phyloP scores from a whole-genome alignment of 1,284 basidiomycete genomes.

The Moesziomyces globuligerus region DNA sequence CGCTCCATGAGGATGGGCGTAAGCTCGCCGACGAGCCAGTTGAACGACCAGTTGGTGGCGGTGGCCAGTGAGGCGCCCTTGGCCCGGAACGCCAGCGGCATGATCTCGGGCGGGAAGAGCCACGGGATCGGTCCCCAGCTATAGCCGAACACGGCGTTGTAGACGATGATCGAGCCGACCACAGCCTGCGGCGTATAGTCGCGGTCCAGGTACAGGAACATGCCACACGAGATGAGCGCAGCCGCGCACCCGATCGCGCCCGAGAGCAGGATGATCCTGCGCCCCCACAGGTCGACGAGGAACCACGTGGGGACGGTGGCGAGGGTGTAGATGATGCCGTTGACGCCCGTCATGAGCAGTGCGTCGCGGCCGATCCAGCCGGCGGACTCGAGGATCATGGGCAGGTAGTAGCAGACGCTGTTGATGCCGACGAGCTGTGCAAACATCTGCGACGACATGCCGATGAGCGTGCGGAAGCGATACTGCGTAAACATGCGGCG shows the following conservation, averaged over 20 bases:
- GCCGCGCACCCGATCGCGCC: conserved; percentile 83
- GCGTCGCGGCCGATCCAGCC: conserved; percentile 98
- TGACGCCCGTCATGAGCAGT: conserved; percentile 90
- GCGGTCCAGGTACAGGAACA: conserved; percentile 90
- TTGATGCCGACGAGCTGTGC: conserved; percentile 76
- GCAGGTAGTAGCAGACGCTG: conserved; percentile 91
- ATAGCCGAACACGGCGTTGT: conserved; percentile 88
- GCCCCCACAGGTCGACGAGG: conserved; percentile 90
- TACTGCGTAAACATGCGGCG: conserved; percentile 86
- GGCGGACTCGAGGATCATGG: conserved; percentile 72
- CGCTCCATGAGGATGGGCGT: conserved; percentile 89
- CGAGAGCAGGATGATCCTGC: conserved; percentile 87
- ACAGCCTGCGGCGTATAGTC: conserved; percentile 79
- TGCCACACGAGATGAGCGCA: conserved; percentile 81
- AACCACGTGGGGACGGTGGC: conserved; percentile 78
- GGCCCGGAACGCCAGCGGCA: conserved; percentile 68
- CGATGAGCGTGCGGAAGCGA: conserved; percentile 86
- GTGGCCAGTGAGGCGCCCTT: conserved; percentile 77
- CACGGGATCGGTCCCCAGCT: conserved; percentile 79
- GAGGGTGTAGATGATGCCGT: conserved; percentile 75
- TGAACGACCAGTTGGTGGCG: conserved; percentile 70
- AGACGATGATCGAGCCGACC: conserved; percentile 86
- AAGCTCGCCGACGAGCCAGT: conserved; percentile 86
- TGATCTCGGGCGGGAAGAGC: conserved; percentile 82
- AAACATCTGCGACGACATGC: conserved; percentile 97